Conservation (phyloP, 1,284 basidiomycete genomes). For the Blastosporella zonata region DNA sequence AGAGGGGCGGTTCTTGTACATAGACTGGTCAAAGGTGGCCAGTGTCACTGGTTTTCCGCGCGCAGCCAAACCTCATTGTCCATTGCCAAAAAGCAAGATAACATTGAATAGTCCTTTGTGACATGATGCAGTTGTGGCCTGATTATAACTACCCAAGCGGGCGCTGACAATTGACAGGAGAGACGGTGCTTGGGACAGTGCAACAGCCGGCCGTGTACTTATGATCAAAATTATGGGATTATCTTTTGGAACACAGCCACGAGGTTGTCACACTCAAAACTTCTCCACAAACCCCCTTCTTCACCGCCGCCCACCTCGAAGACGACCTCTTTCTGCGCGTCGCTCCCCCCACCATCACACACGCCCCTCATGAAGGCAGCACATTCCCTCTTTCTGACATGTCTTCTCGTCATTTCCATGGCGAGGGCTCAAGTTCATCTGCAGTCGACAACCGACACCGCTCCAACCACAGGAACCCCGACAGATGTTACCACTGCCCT, state of each 20-base stretch:
- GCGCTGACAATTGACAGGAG: neutral
- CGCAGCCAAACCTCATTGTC: too few relatives aligned
- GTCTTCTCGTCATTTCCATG: conserved; percentile 24
- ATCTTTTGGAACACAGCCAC: conserved; percentile 20
- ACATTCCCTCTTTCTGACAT: conserved; percentile 25
- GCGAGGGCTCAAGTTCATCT: conserved; percentile 21
- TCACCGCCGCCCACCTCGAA: conserved; percentile 6
- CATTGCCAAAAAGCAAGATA: too few relatives aligned
- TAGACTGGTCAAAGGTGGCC: too few relatives aligned
- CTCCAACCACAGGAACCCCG: conserved; percentile 10
- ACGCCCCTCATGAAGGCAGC: conserved; percentile 22
- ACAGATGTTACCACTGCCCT: conserved; percentile 13
- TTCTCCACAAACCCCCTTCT: conserved; percentile 7
- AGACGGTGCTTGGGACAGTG: too few relatives aligned
- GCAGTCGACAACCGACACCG: conserved; percentile 15
- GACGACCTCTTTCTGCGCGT: conserved; percentile 8
- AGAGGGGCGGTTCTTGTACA: too few relatives aligned
- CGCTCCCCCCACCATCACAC: conserved; percentile 2
- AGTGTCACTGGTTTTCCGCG: too few relatives aligned
- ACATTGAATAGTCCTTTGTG: too few relatives aligned
- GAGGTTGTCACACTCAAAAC: conserved; percentile 20
- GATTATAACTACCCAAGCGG: too few relatives aligned
- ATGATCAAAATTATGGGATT: too few relatives aligned
- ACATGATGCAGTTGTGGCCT: too few relatives aligned
- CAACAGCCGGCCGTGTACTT: too few relatives aligned